phyloP scores from a whole-genome alignment of 2,329 filamentous ascomycete genomes.

The Penicillium rolfsii region DNA sequence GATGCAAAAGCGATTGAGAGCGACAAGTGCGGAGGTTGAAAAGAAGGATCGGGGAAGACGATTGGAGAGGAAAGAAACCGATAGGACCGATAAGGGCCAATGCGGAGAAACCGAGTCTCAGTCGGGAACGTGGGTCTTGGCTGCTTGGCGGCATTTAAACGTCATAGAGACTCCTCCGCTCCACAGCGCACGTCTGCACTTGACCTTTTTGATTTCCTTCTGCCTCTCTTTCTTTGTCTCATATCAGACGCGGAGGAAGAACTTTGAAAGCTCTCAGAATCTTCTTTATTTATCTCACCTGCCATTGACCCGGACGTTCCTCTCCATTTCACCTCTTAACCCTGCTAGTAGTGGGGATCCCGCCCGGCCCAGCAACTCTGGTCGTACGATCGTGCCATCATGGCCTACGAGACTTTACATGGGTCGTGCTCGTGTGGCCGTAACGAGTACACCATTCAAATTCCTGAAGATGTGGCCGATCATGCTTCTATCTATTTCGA shows the following conservation, averaged over 20 bases:
- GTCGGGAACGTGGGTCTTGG: constrained; percentile 24
- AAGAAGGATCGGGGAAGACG: constrained; percentile 5
- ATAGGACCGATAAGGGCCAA: constrained; percentile 28
- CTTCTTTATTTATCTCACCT: not conserved
- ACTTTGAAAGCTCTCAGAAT: not conserved
- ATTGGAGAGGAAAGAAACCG: constrained; percentile 23
- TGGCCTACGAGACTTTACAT: constrained; percentile 58
- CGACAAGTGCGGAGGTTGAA: constrained; percentile 9
- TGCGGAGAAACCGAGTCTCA: constrained; percentile 27
- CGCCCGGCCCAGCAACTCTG: constrained; percentile 8
- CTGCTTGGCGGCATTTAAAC: constrained; percentile 31
- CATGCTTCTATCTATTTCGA: constrained; percentile 75
- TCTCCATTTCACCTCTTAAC: not conserved
- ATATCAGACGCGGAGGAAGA: not conserved
- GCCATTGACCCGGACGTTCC: not conserved
- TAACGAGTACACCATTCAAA: constrained; percentile 75
- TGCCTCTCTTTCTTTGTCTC: not conserved
- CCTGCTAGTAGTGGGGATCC: not conserved
- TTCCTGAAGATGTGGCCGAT: constrained; percentile 63
- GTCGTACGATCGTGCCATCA: constrained; percentile 22
- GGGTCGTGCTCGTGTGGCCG: constrained; percentile 85
- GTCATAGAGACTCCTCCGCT: constrained; percentile 31
- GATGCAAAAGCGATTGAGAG: not conserved
- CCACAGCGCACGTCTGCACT: constrained; percentile 21
- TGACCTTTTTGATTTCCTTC: not conserved